A percentile compares a stretch with the other conserved stretches of the same genome.
Conservation (phyloP, 2,329 filamentous ascomycete species). For the Neurospora sp. region DNA sequence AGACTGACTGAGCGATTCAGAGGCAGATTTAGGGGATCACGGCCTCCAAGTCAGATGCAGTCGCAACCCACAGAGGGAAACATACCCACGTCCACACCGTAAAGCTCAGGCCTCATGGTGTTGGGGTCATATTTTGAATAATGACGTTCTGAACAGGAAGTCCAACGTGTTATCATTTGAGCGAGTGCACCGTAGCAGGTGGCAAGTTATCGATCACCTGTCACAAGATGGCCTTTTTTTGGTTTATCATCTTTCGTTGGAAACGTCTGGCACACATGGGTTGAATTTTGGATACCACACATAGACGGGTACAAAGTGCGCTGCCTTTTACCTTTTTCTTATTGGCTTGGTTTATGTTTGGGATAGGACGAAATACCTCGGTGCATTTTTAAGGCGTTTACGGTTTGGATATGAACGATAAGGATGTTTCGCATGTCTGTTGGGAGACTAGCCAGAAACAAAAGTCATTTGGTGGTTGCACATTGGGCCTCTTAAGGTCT, state of each 20-base stretch:
- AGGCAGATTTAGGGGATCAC: constrained; percentile 35
- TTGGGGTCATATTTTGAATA: not conserved
- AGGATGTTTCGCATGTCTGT: not conserved
- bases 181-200: not conserved
- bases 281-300: not conserved
- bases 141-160: not conserved
- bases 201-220: not conserved
- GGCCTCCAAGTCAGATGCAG: not conserved
- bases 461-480: not conserved
- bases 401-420: not conserved
- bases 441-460: not conserved
- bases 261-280: not conserved
- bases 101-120: not conserved
- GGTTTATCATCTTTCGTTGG: not conserved
- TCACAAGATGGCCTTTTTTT: not conserved
- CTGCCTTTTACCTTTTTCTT: not conserved
- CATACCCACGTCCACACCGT: not conserved
- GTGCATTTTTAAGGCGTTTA: not conserved
- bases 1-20: constrained; percentile 39
- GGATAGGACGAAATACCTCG: not conserved
- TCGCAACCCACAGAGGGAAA: not conserved
- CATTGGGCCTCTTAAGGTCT: not conserved
- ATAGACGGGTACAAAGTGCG: not conserved
- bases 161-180: not conserved
- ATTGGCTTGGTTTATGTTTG: not conserved